A percentile compares a stretch with the other conserved stretches of the same genome.
phyloP scores from a whole-genome alignment of 179 eudicot species.

The Silene vulgaris region DNA sequence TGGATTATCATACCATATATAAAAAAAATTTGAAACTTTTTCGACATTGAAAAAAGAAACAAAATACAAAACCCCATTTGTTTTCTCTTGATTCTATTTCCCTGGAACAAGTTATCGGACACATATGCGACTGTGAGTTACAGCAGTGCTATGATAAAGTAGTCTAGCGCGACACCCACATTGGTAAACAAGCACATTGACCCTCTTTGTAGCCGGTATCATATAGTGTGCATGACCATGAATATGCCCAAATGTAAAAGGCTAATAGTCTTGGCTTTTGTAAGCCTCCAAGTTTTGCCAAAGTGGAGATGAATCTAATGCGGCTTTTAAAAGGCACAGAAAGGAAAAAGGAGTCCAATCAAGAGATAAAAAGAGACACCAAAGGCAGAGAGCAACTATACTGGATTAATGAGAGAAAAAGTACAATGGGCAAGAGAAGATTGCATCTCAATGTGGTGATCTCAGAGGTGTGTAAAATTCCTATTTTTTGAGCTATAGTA shows the following conservation, averaged over 20 bases:
- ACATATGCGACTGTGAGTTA: no score
- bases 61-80: no score
- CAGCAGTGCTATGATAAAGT: no score
- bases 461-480: constrained; percentile 16
- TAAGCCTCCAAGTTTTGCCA: constrained; percentile 14
- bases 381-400: constrained; percentile 12
- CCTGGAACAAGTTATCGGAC: no score
- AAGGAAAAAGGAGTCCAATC: constrained; percentile 11
- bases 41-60: no score
- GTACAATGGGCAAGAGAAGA: constrained; percentile 8
- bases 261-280: background rate
- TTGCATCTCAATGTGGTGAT: constrained; percentile 17
- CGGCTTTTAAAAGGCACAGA: constrained; percentile 18
- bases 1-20: no score
- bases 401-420: background rate
- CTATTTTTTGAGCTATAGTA: constrained; percentile 10
- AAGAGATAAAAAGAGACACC: constrained; percentile 24
- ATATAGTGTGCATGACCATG: background rate
- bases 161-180: no score
- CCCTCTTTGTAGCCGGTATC: no score
- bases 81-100: no score
- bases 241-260: constrained; percentile 6
- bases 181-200: no score
- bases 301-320: constrained; percentile 27
- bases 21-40: no score